Percentiles rank a stretch among this genome's conserved stretches.
phyloP scores from a whole-genome alignment of 495 filamentous ascomycete genomes.

The Aspergillus carlsbadensis region DNA sequence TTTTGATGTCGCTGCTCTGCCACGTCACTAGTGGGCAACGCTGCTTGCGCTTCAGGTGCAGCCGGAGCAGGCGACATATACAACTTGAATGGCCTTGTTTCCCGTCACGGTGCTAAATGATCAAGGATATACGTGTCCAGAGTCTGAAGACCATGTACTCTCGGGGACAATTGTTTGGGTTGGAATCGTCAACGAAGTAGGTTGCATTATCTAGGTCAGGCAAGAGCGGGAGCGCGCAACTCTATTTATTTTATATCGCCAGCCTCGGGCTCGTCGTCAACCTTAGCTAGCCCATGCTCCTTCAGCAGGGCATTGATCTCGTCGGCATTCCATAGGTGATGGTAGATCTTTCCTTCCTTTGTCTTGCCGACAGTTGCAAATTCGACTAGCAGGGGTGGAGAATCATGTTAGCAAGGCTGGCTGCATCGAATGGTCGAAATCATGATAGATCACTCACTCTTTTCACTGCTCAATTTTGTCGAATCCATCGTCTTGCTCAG shows the following conservation, averaged over 20 bases:
- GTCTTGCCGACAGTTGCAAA: slow-evolving; percentile 98
- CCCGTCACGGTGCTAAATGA: slow-evolving; percentile 20
- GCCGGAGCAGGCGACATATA: slow-evolving; percentile 14
- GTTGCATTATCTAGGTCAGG: slow-evolving; percentile 30
- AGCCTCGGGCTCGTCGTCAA: slow-evolving; percentile 73
- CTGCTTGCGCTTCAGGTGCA: slow-evolving; percentile 27
- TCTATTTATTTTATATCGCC: slow-evolving; percentile 44
- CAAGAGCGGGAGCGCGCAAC: slow-evolving; percentile 10
- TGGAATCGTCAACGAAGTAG: slow-evolving; percentile 15
- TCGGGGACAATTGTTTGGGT: slow-evolving; percentile 4
- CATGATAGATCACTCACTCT: slow-evolving; percentile 63
- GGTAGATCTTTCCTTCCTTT: slow-evolving; percentile 91
- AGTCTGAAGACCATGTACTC: neutral
- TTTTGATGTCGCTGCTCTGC: slow-evolving; percentile 29
- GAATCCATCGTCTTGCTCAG: slow-evolving; percentile 99
- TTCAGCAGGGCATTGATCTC: slow-evolving; percentile 93
- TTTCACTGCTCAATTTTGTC: slow-evolving; percentile 96
- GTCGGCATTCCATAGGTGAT: slow-evolving; percentile 94
- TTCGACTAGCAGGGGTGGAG: slow-evolving; percentile 63
- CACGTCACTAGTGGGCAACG: slow-evolving; percentile 40
- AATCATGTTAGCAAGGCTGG: slow-evolving; percentile 32
- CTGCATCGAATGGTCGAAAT: neutral
- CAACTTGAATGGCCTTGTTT: slow-evolving; percentile 11
- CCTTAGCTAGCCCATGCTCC: slow-evolving; percentile 93
- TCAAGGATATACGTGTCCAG: slow-evolving; percentile 28